A percentile compares a stretch with the other conserved stretches of the same genome.
Conservation (phyloP, 2,329 filamentous ascomycete species). For the Exophiala spinifera region DNA sequence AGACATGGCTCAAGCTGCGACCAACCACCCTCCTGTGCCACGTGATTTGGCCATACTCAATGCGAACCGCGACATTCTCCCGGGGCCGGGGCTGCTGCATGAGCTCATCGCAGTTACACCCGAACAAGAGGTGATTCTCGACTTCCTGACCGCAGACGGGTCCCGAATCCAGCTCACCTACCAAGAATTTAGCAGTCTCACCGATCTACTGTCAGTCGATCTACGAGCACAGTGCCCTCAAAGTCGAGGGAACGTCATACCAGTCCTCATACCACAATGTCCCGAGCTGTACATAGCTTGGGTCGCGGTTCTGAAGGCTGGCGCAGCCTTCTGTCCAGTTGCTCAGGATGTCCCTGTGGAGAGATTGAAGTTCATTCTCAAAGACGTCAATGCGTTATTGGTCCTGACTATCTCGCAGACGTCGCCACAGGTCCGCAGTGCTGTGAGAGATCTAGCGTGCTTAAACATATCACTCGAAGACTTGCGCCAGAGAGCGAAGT, state of each 20-base stretch:
- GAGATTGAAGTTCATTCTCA: slow-evolving; percentile 72
- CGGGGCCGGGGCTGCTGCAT: slow-evolving; percentile 58
- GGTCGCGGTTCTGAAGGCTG: slow-evolving; percentile 74
- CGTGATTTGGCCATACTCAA: slow-evolving; percentile 58
- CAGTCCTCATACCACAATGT: slow-evolving; percentile 73
- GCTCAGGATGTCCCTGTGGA: slow-evolving; percentile 74
- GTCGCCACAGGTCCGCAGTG: slow-evolving; percentile 25
- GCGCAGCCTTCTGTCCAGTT: slow-evolving; percentile 81
- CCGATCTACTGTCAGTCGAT: slow-evolving; percentile 27
- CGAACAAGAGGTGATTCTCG: slow-evolving; percentile 55
- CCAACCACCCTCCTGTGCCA: slow-evolving; percentile 5
- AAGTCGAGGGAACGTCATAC: slow-evolving; percentile 53
- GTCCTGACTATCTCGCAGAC: slow-evolving; percentile 59
- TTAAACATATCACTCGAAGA: slow-evolving; percentile 37
- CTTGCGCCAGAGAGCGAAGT: neutral
- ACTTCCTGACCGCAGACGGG: slow-evolving; percentile 56
- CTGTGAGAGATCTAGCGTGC: slow-evolving; percentile 34
- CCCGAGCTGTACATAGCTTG: slow-evolving; percentile 73
- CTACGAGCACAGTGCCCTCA: slow-evolving; percentile 20
- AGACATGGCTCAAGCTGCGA: neutral
- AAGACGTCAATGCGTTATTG: slow-evolving; percentile 69
- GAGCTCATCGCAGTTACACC: slow-evolving; percentile 56
- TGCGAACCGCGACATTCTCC: slow-evolving; percentile 48
- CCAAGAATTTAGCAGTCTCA: slow-evolving; percentile 46
- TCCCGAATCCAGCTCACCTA: slow-evolving; percentile 57